These are phyloP conservation scores for Chrysophaeum taylorii DNA, from an alignment of 352 stramenopile species.

Conservation along the genomic window DNA sequence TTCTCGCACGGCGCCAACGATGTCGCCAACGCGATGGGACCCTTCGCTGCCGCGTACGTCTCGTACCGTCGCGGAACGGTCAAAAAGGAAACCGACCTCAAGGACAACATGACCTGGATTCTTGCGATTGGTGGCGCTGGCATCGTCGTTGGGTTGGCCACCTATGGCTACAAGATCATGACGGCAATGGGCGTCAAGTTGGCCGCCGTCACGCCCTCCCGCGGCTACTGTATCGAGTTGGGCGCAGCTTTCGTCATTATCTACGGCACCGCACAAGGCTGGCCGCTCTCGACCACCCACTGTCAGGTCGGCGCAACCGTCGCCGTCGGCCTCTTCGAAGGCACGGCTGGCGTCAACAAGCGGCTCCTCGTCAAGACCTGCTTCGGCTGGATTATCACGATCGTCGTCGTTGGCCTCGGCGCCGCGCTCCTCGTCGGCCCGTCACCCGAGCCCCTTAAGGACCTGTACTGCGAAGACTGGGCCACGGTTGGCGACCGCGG, in stretches of 20 bases:
- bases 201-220: slow-evolving; percentile 45
- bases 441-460: slow-evolving; percentile 7
- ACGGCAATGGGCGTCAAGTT: slow-evolving; percentile 42
- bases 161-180: slow-evolving; percentile 60
- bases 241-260: slow-evolving; percentile 51
- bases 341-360: slow-evolving; percentile 31
- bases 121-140: slow-evolving; percentile 46
- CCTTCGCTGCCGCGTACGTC: slow-evolving; percentile 48
- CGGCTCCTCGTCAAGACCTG: slow-evolving; percentile 21
- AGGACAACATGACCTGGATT: slow-evolving; percentile 46
- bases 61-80: slow-evolving; percentile 62
- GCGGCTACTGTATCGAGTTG: slow-evolving; percentile 59
- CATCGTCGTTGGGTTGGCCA: slow-evolving; percentile 45
- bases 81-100: slow-evolving; percentile 39
- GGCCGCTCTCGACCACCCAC: slow-evolving; percentile 52
- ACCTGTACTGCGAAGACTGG: no score
- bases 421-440: slow-evolving; percentile 26
- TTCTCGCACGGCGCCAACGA: slow-evolving; percentile 66
- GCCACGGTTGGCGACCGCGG: no score
- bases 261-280: slow-evolving; percentile 37
- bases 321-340: slow-evolving; percentile 29
- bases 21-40: slow-evolving; percentile 59
- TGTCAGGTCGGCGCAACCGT: slow-evolving; percentile 52
- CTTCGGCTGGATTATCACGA: slow-evolving; percentile 31
- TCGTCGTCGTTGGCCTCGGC: slow-evolving; percentile 27